Percentiles rank a stretch among this genome's conserved stretches.
Evolutionary conservation across 2,329 filamentous ascomycete species (phyloP).

Genomic region (Emergomyces africanus): DNA sequence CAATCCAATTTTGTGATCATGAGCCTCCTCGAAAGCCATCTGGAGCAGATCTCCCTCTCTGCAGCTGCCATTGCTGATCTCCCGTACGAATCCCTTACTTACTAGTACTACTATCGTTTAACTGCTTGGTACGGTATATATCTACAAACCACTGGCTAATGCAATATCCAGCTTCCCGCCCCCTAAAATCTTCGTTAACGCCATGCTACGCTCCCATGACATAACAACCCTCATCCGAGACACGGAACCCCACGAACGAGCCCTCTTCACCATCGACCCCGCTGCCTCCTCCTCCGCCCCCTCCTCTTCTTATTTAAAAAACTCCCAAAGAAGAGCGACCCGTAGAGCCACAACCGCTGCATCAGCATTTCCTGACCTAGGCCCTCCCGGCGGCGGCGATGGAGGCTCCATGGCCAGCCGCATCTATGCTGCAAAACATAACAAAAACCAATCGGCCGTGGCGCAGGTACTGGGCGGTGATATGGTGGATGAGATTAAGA

Average conservation of each 20-base stretch:
- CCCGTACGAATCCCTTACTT: conserved; percentile 43
- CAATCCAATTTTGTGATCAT: conserved; percentile 31
- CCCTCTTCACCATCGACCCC: conserved; percentile 82
- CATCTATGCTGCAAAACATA: conserved; percentile 40
- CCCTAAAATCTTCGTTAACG: conserved; percentile 93
- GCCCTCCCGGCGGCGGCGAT: conserved; percentile 12
- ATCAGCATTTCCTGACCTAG: conserved; percentile 10
- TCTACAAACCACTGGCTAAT: neutral
- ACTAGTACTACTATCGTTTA: neutral
- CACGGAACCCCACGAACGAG: conserved; percentile 86
- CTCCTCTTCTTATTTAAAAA: conserved; percentile 22
- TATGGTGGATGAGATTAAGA: conserved; percentile 66
- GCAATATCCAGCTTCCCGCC: conserved; percentile 55
- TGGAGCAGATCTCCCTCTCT: conserved; percentile 66
- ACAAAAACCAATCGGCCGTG: conserved; percentile 65
- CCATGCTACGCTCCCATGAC: conserved; percentile 74
- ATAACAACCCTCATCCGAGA: conserved; percentile 92
- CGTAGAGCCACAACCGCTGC: conserved; percentile 38
- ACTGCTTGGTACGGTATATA: neutral
- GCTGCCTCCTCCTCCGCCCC: neutral
- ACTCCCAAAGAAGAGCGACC: conserved; percentile 32
- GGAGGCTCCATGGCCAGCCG: conserved; percentile 33
- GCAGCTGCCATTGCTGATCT: conserved; percentile 63
- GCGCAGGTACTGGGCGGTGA: conserved; percentile 79
- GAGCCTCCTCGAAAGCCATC: conserved; percentile 56